Evolutionary conservation across 257 asterid species (phyloP), one percentile per base, ranked within the genome.

Genomic region (Cinchona pubescens): DNA sequence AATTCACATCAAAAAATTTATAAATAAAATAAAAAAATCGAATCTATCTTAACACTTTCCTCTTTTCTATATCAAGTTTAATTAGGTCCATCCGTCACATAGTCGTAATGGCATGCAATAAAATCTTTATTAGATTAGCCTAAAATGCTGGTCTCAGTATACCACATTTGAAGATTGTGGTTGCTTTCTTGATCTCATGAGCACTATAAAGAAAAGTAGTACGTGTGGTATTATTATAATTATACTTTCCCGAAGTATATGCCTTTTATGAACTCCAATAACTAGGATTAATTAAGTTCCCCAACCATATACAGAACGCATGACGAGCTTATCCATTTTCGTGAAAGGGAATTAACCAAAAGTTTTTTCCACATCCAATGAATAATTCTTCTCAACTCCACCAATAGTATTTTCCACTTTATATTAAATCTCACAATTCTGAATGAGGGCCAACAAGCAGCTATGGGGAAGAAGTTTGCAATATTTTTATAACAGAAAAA

Each of bases 181-280:
- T 32, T 69, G n/a, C 66, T 53, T 71, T 55, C 51, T 23, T 13
- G 30, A 59, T 40, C 43, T 4, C 13, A 27, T 13, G 29, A 12
- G 27, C 2, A n/a, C 21, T 8, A 9, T n/a, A 2, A 3, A 56
- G 15, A 53, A 53, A 53, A 5, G n/a, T 4, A 53, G 62, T 25
- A n/a, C n/a, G n/a, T n/a, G n/a, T n/a, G n/a, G n/a, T n/a, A n/a
- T n/a, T n/a, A n/a, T 3, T 56, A 3, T 12, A 12, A 12, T 13
- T 14, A 59, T 58, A 51, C 1, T 58, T 56, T 72, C 58, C 75
- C 58, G 23, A 72, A 58, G 43, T 72, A 25, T 68, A 58, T 58
- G 43, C 76, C 19, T 38, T 16, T 4, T 56, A 16, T 72, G 56
- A 7, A 63, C 11, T 38, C 42, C 68, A 27, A 58, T 25, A 40